Conservation (phyloP, 331 rosid species). For the Arachis monticola region DNA sequence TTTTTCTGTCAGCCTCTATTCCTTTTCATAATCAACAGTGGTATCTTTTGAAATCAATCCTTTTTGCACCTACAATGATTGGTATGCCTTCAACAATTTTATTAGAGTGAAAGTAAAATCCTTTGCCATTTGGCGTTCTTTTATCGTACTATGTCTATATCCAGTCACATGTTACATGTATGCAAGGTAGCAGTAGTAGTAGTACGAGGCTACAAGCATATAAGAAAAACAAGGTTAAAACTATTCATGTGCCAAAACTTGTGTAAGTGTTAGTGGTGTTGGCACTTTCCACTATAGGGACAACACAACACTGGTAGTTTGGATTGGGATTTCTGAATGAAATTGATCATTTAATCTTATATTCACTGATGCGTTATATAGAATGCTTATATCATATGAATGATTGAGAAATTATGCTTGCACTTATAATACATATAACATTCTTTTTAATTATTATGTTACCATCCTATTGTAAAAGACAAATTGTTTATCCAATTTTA, state of each 20-base stretch:
- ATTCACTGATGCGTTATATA: constrained; percentile 1
- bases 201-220: no score
- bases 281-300: constrained; percentile 10
- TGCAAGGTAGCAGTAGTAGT: no score
- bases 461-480: no score
- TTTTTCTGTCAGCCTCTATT: constrained; percentile 14
- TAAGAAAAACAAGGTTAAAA: not conserved
- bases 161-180: no score
- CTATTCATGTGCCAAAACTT: not conserved
- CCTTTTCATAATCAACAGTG: constrained; percentile 9
- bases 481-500: no score
- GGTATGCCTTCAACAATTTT: not conserved
- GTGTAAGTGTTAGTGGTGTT: constrained; percentile 10
- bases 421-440: no score
- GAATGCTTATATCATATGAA: not conserved
- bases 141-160: no score
- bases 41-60: constrained; percentile 16
- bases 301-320: constrained; percentile 26
- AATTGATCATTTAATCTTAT: constrained; percentile 32
- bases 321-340: constrained; percentile 20
- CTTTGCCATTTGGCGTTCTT: not conserved
- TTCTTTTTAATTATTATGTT: no score
- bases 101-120: not conserved
- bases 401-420: no score
- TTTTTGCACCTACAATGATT: constrained; percentile 9